Percentiles rank a stretch among this genome's conserved stretches.
Evolutionary conservation across 805 yeast genomes (phyloP).

Genomic region (Yamadazyma phyllophila): DNA sequence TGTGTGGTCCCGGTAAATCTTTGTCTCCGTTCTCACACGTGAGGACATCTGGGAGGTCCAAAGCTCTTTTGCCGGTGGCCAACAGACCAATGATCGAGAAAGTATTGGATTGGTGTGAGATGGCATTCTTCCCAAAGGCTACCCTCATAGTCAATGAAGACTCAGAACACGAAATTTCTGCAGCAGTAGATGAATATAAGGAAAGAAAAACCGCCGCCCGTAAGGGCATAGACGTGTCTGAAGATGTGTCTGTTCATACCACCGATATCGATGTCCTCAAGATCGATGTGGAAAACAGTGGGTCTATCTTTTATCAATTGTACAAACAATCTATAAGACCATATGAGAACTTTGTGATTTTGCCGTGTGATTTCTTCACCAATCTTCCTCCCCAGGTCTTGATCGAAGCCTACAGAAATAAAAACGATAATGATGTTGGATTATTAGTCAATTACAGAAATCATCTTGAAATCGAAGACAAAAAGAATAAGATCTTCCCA

Average conservation of each 20-base stretch:
- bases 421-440: slow-evolving; percentile 65
- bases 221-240: slow-evolving; percentile 15
- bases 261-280: slow-evolving; percentile 22
- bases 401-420: slow-evolving; percentile 77
- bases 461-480: slow-evolving; percentile 72
- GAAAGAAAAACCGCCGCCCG: slow-evolving; percentile 11
- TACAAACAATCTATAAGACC: slow-evolving; percentile 28
- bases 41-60: slow-evolving; percentile 65
- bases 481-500: slow-evolving; percentile 56
- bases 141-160: slow-evolving; percentile 58
- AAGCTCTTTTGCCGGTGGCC: slow-evolving; percentile 87
- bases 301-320: slow-evolving; percentile 54
- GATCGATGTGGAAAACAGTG: slow-evolving; percentile 46
- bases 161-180: slow-evolving; percentile 45
- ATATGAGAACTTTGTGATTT: slow-evolving; percentile 54
- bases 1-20: slow-evolving; percentile 81
- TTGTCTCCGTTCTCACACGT: slow-evolving; percentile 69
- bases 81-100: slow-evolving; percentile 85
- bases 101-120: slow-evolving; percentile 90
- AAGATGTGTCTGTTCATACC: slow-evolving; percentile 12
- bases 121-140: slow-evolving; percentile 71
- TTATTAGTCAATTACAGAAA: slow-evolving; percentile 76
- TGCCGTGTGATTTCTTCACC: slow-evolving; percentile 94
- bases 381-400: slow-evolving; percentile 88
- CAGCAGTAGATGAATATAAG: slow-evolving; percentile 49